Base-by-base conservation (phyloP, 75 land plant genomes). In the Picea glauca region DNA sequence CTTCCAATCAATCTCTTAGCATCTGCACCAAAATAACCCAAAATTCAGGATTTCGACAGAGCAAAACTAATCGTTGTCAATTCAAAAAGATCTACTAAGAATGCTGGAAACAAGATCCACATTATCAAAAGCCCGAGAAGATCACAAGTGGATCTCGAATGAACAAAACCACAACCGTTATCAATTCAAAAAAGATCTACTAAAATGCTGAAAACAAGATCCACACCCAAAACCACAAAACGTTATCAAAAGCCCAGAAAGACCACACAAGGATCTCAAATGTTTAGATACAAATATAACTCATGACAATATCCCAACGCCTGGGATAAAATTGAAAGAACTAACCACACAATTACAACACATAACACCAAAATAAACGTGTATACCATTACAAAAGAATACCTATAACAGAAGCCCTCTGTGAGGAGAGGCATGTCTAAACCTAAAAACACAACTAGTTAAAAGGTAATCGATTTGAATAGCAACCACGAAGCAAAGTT, bases 1-100 rank as follows among this genome's bases (percentile, higher is more conserved):
- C 84, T 81, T 13, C 84, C 84, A 50, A 83, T 83, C 67, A 83
- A 57, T 4, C 84, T 85, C 85, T 83, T 83, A 5, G 84, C 84
- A 82, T 83, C 83, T 62, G 84, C 65, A 73, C 3, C 1, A 23
- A 56, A 61, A 61, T 60, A 61, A 61, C 21, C n/a, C 63, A 18
- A 15, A 3, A 1, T 61, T 61, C 1, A 17, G 63, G 21, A 61
- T 18, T 0, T 15, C 0, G 2, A 61, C 5, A 18, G 63, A 18
- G 0, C 5, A 61, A 18, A 61, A 15, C 21, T 1, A 18, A 61
- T 4, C 1, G 4, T 18, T 4, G 6, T 4, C 6, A 1, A 61
- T 61, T 61, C 21, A 8, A 17, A 61, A 4, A 61, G 21, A 61
- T 61, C 4, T 5, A 18, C 18, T 15, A 5, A 60, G 11, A 18